Percentiles rank a stretch among this genome's conserved stretches.
phyloP scores from a whole-genome alignment of 163 green algal genomes.

The Prototheca wickerhamii region DNA sequence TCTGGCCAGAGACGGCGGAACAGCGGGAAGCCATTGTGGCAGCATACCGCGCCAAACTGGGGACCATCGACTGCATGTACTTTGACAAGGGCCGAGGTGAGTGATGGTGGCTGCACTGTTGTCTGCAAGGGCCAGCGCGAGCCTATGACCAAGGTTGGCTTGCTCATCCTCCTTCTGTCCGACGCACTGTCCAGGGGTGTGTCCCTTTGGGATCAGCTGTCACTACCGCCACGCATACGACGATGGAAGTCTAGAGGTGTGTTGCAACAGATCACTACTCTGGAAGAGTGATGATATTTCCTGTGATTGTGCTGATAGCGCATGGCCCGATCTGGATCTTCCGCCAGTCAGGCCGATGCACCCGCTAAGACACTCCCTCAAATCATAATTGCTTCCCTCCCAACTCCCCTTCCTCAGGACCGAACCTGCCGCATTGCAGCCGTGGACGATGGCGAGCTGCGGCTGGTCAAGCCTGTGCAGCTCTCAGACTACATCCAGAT shows the following conservation, averaged over 20 bases:
- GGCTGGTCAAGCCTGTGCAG: conserved; percentile 19
- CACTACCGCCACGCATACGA: conserved; percentile 51
- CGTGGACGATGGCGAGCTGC: conserved; percentile 23
- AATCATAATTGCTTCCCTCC: background rate
- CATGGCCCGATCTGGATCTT: background rate
- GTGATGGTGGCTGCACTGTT: background rate
- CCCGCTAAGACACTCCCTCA: background rate
- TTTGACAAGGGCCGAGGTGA: conserved; percentile 43
- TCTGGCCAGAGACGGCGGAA: conserved; percentile 52
- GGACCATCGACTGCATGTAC: conserved; percentile 52
- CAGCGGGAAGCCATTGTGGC: conserved; percentile 37
- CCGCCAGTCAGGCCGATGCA: background rate
- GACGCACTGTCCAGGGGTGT: conserved; percentile 32
- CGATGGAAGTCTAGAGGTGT: conserved; percentile 44
- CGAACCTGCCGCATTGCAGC: conserved; percentile 7
- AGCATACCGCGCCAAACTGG: conserved; percentile 40
- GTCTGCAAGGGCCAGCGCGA: background rate
- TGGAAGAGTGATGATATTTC: background rate
- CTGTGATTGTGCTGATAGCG: background rate
- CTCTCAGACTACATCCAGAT: conserved; percentile 23
- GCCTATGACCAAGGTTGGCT: background rate
- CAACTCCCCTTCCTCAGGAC: background rate
- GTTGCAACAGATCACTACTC: background rate
- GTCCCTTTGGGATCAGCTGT: conserved; percentile 71
- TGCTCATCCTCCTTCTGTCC: background rate